Base-by-base conservation (phyloP, 306 rosid genomes). In the Inga leiocalycina region DNA sequence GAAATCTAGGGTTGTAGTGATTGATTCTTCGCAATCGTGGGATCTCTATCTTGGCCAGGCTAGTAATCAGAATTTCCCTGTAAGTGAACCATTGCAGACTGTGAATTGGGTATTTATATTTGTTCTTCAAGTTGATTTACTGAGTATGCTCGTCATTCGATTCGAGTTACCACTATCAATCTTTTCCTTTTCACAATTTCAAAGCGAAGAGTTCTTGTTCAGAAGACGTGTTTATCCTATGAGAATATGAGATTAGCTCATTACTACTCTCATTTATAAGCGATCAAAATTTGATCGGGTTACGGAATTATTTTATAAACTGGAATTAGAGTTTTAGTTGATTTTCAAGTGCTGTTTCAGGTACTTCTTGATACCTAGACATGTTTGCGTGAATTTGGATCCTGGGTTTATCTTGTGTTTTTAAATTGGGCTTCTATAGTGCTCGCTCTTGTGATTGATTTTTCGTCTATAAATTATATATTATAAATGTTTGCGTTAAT, bases 21-120 rank as follows among this genome's bases (percentile, higher is more conserved):
- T 96, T 65, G 93, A 89, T 57, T 90, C 98, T 34, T 27, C 87
- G 85, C 94, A 89, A 62, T 87, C 97, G 66, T 96, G 99, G 99
- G 92, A 92, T 30, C 81, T 34, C 54, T 37, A 57, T 82, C 64
- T 91, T 51, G 39, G 34, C 61, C 90, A 91, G 65, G 93, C 97
- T 84, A 82, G 82, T 82, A 91, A 75, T 43, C 94, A 90, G 83
- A 91, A 83, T 39, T 61, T 39, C 75, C 98, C 82, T 30, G 97
- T 94, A 87, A 84, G 96, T 87, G 30, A 54, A 2, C 69, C 49
- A 69, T 10, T 77, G 75, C 78, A 41, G 77, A 39, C 10, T 13
- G 54, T 75, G 72, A 41, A 19, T 76, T 71, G 20, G 44, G 73
- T 48, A 10, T 71, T 54, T 66, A 1, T 41, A 8, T 17, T 74